A percentile compares a stretch with the other conserved stretches of the same genome.
These are phyloP conservation scores for Penicillium bialowiezense DNA, from an alignment of 495 filamentous ascomycete genomes.

Conservation along the genomic window DNA sequence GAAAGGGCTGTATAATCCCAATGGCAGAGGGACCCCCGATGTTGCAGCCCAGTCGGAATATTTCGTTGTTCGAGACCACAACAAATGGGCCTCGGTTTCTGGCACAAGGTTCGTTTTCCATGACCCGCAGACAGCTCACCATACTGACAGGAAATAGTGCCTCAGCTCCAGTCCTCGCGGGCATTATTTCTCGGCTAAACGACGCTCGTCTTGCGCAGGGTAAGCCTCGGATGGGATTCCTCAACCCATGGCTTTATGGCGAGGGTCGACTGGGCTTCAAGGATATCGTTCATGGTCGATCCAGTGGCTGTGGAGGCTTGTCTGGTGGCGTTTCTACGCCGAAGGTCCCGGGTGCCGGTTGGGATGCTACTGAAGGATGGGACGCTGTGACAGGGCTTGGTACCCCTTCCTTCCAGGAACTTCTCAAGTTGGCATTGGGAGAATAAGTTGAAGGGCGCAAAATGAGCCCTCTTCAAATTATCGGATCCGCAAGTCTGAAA, in stretches of 20 bases:
- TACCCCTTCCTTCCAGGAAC: constrained; percentile 21
- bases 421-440: constrained; percentile 15
- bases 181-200: constrained; percentile 56
- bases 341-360: constrained; percentile 52
- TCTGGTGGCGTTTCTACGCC: constrained; percentile 19
- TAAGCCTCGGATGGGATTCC: constrained; percentile 53
- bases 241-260: constrained; percentile 65
- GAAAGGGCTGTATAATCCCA: constrained; percentile 50
- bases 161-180: constrained; percentile 52
- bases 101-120: constrained; percentile 41
- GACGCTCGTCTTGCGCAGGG: constrained; percentile 49
- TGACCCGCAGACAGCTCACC: neutral
- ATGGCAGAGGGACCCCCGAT: constrained; percentile 72
- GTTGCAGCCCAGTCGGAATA: constrained; percentile 53
- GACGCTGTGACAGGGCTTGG: constrained; percentile 32
- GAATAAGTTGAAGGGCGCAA: neutral
- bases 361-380: constrained; percentile 36
- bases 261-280: constrained; percentile 45
- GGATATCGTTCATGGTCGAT: constrained; percentile 56
- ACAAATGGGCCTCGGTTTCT: constrained; percentile 26
- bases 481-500: no score
- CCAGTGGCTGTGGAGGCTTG: constrained; percentile 48
- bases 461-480: no score
- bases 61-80: constrained; percentile 42
- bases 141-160: constrained; percentile 33